phyloP scores from a whole-genome alignment of 176 grass and related monocot genomes.

The Aegilops tauschii region DNA sequence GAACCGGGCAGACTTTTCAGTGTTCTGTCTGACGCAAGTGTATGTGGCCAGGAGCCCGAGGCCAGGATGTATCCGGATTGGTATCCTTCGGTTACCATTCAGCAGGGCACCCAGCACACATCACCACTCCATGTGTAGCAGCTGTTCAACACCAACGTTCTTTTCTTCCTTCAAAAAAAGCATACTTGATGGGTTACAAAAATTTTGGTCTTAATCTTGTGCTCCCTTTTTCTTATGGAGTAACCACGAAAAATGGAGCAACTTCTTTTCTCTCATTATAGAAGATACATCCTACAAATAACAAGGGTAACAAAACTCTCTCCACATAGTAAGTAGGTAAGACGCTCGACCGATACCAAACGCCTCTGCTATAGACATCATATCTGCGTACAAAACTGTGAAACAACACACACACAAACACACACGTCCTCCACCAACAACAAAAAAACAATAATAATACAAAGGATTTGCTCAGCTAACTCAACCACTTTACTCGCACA shows the following conservation, averaged over 20 bases:
- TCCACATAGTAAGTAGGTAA: neutral
- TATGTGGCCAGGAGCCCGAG: constrained; percentile 1
- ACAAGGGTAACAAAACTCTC: neutral
- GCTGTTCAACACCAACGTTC: neutral
- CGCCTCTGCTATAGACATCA: constrained; percentile 47
- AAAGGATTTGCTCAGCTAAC: neutral
- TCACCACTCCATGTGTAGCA: neutral
- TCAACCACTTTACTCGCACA: constrained; percentile 25
- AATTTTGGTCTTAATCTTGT: too few species aligned
- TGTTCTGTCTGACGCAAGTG: neutral
- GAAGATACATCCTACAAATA: neutral
- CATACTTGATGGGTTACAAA: too few species aligned
- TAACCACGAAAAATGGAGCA: neutral
- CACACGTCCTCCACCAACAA: neutral
- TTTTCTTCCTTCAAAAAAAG: too few species aligned
- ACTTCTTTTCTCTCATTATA: neutral
- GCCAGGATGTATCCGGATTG: constrained; percentile 10
- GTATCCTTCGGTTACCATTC: neutral
- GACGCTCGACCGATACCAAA: constrained; percentile 30
- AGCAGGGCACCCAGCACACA: neutral
- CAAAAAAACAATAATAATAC: neutral
- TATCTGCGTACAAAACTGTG: constrained; percentile 25
- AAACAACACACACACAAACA: neutral
- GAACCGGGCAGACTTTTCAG: neutral
- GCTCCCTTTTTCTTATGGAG: neutral